Conservation (phyloP, 2,329 filamentous ascomycete species). For the Colletotrichum godetiae region DNA sequence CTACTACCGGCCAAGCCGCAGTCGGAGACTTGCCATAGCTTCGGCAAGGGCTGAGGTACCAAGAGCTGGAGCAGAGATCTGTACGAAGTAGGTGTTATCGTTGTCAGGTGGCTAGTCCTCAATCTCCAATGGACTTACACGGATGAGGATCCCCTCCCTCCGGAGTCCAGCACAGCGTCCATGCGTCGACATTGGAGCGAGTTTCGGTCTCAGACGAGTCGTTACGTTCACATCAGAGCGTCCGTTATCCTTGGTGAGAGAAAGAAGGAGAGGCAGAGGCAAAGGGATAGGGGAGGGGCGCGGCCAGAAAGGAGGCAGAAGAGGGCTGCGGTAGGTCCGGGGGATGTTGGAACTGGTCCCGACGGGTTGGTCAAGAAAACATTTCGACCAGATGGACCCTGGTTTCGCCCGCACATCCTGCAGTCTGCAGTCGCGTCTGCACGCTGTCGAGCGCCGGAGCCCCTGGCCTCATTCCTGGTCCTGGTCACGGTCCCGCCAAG, state of each 20-base stretch:
- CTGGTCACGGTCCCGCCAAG: constrained; percentile 9
- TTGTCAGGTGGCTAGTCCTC: not conserved
- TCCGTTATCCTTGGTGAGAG: not conserved
- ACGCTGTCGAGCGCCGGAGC: constrained; percentile 11
- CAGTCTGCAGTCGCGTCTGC: constrained; percentile 7
- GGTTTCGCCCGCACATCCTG: constrained; percentile 11
- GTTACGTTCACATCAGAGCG: constrained; percentile 23
- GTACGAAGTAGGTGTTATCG: not conserved
- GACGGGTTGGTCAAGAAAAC: constrained; percentile 31
- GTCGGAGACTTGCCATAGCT: constrained; percentile 20
- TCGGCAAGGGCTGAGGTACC: constrained; percentile 8
- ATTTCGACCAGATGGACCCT: constrained; percentile 25
- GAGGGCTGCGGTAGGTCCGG: constrained; percentile 18
- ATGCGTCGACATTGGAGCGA: constrained; percentile 19
- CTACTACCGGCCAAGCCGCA: not conserved
- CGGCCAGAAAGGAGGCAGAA: constrained; percentile 4
- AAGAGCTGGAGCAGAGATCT: constrained; percentile 4
- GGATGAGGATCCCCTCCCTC: constrained; percentile 12
- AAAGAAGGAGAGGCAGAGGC: not conserved
- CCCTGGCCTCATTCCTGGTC: constrained; percentile 16
- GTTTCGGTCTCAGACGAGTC: constrained; percentile 15
- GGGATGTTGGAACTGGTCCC: constrained; percentile 26
- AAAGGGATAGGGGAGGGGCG: not conserved
- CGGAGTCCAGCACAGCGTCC: constrained; percentile 8
- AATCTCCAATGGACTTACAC: constrained; percentile 36